phyloP scores from a whole-genome alignment of 257 asterid species.

The Forsythia viridissima region DNA sequence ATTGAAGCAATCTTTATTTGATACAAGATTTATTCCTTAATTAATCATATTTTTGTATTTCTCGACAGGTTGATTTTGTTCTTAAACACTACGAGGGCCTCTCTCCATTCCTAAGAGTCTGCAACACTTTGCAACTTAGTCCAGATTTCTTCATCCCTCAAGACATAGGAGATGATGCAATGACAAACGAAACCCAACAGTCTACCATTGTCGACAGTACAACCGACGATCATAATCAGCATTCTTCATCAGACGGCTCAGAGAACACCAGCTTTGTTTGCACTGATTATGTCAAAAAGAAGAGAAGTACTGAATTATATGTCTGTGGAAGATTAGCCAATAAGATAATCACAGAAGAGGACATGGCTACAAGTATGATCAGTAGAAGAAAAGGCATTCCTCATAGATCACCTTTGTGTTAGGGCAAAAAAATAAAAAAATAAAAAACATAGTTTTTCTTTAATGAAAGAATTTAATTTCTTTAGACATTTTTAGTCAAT shows the following conservation, averaged over 20 bases:
- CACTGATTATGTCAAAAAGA: constrained; percentile 75
- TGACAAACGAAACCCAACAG: constrained; percentile 55
- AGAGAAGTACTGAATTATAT: constrained; percentile 66
- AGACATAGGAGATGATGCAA: constrained; percentile 69
- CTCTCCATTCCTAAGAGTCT: constrained; percentile 72
- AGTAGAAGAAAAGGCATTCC: constrained; percentile 96
- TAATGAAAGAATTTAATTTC: constrained; percentile 32
- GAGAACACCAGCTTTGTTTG: constrained; percentile 76
- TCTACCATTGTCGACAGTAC: constrained; percentile 68
- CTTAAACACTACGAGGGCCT: constrained; percentile 67
- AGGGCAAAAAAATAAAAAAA: constrained; percentile 18
- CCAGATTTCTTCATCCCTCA: constrained; percentile 94
- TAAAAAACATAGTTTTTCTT: constrained; percentile 5
- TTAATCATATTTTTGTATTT: background rate
- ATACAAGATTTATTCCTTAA: no score
- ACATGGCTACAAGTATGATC: constrained; percentile 71
- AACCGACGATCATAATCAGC: constrained; percentile 45
- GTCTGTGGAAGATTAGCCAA: constrained; percentile 63
- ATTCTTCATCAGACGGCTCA: constrained; percentile 63
- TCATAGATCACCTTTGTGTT: constrained; percentile 93
- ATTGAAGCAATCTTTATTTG: no score
- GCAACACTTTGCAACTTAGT: constrained; percentile 75
- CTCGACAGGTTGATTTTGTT: constrained; percentile 70
- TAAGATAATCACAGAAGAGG: constrained; percentile 59
- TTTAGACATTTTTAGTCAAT: constrained; percentile 50